These are phyloP conservation scores for Polychaeton citri DNA, from an alignment of 2,329 filamentous ascomycete genomes.

Conservation along the genomic window DNA sequence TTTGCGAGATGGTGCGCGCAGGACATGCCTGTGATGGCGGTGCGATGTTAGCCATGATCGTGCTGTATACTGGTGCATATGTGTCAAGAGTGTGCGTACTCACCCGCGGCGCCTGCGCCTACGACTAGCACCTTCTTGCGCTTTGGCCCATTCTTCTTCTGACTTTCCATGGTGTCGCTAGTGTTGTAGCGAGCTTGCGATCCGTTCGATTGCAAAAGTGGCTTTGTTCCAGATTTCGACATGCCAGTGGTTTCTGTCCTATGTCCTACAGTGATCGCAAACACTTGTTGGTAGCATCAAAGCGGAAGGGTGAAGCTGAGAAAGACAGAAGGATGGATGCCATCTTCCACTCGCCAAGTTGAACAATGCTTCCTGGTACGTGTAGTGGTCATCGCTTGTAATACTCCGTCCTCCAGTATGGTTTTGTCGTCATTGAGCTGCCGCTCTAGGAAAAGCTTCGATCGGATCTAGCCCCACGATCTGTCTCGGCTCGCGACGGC, in stretches of 20 bases:
- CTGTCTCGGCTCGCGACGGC: background rate
- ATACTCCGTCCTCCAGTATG: too few species aligned
- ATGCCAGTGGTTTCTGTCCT: conserved; percentile 1
- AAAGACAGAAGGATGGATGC: too few species aligned
- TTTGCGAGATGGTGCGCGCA: conserved; percentile 54
- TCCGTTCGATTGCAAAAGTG: conserved; percentile 5
- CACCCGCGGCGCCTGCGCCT: conserved; percentile 50
- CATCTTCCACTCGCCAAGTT: too few species aligned
- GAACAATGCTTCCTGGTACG: too few species aligned
- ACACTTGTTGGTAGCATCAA: too few species aligned
- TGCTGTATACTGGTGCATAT: too few species aligned
- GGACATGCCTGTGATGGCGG: conserved; percentile 39
- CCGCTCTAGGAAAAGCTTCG: background rate
- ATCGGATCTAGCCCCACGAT: background rate
- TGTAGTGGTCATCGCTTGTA: background rate
- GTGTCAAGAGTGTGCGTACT: conserved; percentile 22
- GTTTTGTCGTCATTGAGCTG: background rate
- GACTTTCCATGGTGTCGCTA: conserved; percentile 21
- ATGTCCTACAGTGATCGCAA: too few species aligned
- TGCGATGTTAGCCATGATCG: conserved; percentile 1
- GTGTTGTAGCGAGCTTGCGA: conserved; percentile 24
- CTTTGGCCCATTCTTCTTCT: conserved; percentile 9
- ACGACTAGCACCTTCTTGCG: conserved; percentile 44
- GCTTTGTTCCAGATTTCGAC: conserved; percentile 2
- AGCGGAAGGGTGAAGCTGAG: too few species aligned